phyloP scores from a whole-genome alignment of 352 stramenopile species.

The Blastocystis sp. region DNA sequence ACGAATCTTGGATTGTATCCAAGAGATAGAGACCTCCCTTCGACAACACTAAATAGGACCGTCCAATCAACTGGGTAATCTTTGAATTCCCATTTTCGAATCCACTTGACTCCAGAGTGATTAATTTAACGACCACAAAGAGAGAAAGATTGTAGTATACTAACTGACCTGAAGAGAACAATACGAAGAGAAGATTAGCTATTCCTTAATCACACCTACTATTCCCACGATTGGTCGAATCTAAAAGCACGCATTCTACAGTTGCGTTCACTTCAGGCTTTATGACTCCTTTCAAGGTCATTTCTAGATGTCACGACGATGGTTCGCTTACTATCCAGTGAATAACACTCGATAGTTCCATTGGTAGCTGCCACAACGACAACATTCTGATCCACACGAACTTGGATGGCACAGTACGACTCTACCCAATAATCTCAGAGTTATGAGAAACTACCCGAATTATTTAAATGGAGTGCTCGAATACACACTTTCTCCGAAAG shows the following conservation, averaged over 20 bases:
- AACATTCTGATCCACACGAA: neutral
- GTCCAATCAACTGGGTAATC: neutral
- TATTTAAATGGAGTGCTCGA: neutral
- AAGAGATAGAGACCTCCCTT: neutral
- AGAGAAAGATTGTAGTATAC: neutral
- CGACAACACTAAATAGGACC: neutral
- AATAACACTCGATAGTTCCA: neutral
- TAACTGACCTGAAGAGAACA: neutral
- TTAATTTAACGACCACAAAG: neutral
- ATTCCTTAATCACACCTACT: neutral
- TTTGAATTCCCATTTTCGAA: neutral
- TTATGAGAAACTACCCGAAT: neutral
- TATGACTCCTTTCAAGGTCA: neutral
- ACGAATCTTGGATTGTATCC: neutral
- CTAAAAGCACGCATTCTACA: neutral
- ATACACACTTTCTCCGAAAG: conserved; percentile 6
- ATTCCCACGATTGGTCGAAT: neutral
- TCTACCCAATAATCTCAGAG: neutral
- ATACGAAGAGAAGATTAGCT: neutral
- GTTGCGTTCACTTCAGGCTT: too few relatives aligned
- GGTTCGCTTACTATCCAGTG: neutral
- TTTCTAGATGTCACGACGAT: neutral
- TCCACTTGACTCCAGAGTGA: neutral
- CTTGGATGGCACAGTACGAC: neutral
- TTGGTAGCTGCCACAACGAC: neutral